phyloP scores from a whole-genome alignment of 495 filamentous ascomycete species.

The Penicillium fimorum region DNA sequence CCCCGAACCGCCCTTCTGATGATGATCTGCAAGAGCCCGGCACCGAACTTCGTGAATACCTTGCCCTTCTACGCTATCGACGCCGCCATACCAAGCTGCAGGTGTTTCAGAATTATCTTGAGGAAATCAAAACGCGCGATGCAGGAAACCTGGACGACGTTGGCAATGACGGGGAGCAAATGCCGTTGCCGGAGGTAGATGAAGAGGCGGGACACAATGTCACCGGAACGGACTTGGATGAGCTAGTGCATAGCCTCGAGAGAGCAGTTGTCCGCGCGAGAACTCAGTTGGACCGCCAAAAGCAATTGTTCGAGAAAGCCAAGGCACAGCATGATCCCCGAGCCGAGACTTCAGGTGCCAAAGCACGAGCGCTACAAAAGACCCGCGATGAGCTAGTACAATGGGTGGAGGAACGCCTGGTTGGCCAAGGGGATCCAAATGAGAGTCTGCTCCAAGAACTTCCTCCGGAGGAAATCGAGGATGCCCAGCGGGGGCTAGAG shows the following conservation, averaged over 20 bases:
- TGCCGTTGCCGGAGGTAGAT: constrained; percentile 41
- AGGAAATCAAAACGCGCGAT: constrained; percentile 37
- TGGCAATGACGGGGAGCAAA: constrained; percentile 41
- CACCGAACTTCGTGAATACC: constrained; percentile 48
- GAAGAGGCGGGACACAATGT: constrained; percentile 6
- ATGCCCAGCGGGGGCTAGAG: constrained; percentile 34
- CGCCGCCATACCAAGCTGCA: constrained; percentile 54
- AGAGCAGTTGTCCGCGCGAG: constrained; percentile 63
- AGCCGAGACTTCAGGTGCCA: constrained; percentile 34
- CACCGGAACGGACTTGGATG: constrained; percentile 37
- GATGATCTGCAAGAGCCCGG: constrained; percentile 29
- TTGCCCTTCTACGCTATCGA: constrained; percentile 54
- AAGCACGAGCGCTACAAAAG: constrained; percentile 44
- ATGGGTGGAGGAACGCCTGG: constrained; percentile 70
- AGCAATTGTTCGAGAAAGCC: constrained; percentile 57
- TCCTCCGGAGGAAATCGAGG: constrained; percentile 35
- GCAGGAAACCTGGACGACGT: constrained; percentile 49
- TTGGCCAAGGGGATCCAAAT: constrained; percentile 46
- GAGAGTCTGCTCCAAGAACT: constrained; percentile 42
- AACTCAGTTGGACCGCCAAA: constrained; percentile 59
- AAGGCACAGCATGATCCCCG: constrained; percentile 38
- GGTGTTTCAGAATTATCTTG: constrained; percentile 51
- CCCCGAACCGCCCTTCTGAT: constrained; percentile 17
- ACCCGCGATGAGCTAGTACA: constrained; percentile 64
- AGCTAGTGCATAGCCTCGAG: constrained; percentile 60